Percentiles rank a stretch among this genome's conserved stretches.
These are phyloP conservation scores for Debaryomyces psychrophilus DNA, from an alignment of 1,139 yeast species.

Conservation along the genomic window DNA sequence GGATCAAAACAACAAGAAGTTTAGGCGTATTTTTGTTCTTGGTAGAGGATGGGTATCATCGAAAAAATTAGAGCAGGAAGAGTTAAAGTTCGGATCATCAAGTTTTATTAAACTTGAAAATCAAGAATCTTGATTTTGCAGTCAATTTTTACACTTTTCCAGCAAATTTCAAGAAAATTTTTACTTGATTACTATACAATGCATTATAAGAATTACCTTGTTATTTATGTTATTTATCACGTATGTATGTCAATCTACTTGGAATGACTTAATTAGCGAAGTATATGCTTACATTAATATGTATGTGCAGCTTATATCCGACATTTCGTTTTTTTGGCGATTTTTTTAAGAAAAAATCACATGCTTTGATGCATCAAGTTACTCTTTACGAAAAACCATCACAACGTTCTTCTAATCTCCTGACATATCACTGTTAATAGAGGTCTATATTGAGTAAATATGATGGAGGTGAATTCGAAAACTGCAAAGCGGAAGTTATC, in stretches of 20 bases:
- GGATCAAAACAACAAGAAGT: slow-evolving; percentile 37
- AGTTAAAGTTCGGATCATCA: slow-evolving; percentile 17
- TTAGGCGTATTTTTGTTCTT: slow-evolving; percentile 53
- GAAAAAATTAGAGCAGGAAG: slow-evolving; percentile 35
- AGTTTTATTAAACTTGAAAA: slow-evolving; percentile 12
- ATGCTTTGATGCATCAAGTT: neutral
- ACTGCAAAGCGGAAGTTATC: slow-evolving; percentile 8
- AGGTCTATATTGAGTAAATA: neutral
- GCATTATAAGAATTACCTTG: neutral
- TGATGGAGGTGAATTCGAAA: slow-evolving; percentile 4
- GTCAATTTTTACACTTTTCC: neutral
- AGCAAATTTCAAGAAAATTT: neutral
- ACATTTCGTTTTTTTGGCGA: neutral
- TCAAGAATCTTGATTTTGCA: slow-evolving; percentile 1
- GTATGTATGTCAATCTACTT: neutral
- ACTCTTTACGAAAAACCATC: neutral
- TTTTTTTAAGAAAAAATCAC: neutral
- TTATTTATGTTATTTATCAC: neutral
- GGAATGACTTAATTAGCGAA: neutral
- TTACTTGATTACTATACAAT: neutral
- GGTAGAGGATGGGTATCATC: slow-evolving; percentile 55
- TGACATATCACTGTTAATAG: neutral
- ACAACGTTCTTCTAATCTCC: neutral
- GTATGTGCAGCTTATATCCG: neutral
- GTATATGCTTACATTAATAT: neutral